Conservation (phyloP, 331 rosid species). For the Acacia pycnantha region DNA sequence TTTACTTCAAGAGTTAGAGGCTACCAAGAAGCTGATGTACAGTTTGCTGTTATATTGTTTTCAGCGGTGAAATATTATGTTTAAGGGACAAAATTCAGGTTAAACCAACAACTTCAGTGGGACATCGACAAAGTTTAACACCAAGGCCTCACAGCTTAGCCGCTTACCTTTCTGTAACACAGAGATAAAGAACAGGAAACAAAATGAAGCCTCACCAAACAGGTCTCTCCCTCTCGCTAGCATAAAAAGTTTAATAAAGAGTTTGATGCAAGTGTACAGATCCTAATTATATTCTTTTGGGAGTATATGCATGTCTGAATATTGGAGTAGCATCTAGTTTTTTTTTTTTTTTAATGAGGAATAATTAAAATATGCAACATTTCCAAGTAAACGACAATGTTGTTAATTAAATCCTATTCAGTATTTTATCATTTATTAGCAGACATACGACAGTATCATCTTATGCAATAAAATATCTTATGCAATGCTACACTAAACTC, state of each 20-base stretch:
- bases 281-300: background rate
- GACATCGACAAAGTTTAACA: background rate
- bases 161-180: background rate
- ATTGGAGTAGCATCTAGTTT: background rate
- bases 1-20: background rate
- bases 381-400: background rate
- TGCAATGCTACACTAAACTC: background rate
- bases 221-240: background rate
- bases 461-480: background rate
- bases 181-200: background rate
- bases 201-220: background rate
- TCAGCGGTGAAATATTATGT: background rate
- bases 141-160: background rate
- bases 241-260: too few species aligned
- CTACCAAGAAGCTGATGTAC: background rate
- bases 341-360: too few species aligned
- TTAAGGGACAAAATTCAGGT: background rate
- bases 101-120: background rate
- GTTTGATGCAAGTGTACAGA: background rate
- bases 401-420: background rate
- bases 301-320: background rate
- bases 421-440: too few species aligned
- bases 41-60: background rate
- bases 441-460: background rate
- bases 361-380: background rate